Conservation (phyloP, 2,329 filamentous ascomycete genomes). For the Chaetomiaceae sp. region DNA sequence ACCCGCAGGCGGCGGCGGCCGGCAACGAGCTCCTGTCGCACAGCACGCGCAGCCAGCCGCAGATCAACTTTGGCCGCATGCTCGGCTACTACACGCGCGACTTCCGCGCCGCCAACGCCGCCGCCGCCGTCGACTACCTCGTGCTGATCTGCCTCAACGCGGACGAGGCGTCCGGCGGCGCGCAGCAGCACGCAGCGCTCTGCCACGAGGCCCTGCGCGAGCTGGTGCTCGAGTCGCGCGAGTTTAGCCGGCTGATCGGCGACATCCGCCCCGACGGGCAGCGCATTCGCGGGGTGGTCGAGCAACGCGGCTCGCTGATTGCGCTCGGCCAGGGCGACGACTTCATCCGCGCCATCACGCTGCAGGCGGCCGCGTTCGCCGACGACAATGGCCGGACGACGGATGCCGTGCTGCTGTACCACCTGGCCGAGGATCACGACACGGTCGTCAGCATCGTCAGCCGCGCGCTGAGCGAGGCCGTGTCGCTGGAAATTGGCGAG, state of each 20-base stretch:
- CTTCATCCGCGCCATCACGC: conserved; percentile 85
- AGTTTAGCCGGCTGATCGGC: conserved; percentile 89
- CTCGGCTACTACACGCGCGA: conserved; percentile 93
- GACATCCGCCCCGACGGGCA: conserved; percentile 83
- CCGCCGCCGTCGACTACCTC: conserved; percentile 89
- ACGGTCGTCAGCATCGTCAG: conserved; percentile 88
- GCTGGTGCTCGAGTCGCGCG: conserved; percentile 90
- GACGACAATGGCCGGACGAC: conserved; percentile 91
- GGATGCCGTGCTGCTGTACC: conserved; percentile 89
- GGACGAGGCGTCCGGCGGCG: conserved; percentile 46
- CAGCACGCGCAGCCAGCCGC: conserved; percentile 63
- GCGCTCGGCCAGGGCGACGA: conserved; percentile 72
- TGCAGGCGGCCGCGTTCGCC: conserved; percentile 85
- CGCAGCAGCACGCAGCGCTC: conserved; percentile 70
- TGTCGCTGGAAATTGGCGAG: conserved; percentile 79
- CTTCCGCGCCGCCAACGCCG: conserved; percentile 85
- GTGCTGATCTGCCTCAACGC: conserved; percentile 85
- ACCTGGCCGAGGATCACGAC: conserved; percentile 91
- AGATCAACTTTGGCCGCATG: conserved; percentile 92
- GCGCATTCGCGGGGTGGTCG: conserved; percentile 79
- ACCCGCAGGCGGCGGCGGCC: conserved; percentile 66
- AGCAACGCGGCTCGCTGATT: conserved; percentile 76
- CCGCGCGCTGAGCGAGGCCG: conserved; percentile 80
- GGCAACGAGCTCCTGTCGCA: conserved; percentile 59
- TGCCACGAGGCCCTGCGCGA: conserved; percentile 92